These are phyloP conservation scores for Pestalotiopsis sp. DNA, from an alignment of 2,329 filamentous ascomycete genomes.

Conservation along the genomic window DNA sequence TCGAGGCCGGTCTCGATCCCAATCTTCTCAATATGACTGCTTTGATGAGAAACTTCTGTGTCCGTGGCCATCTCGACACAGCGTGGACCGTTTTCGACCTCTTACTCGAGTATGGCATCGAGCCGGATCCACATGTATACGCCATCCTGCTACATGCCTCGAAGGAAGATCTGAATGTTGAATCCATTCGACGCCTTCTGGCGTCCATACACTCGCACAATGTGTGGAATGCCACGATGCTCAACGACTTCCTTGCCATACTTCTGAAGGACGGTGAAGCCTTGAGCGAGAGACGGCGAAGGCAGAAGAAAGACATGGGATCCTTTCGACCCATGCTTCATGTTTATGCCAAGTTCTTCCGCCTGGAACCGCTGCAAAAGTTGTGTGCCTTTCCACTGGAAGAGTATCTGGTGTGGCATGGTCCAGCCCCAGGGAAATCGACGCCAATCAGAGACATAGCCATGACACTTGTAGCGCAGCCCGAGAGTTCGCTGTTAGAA, in stretches of 20 bases:
- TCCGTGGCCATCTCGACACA: conserved; percentile 60
- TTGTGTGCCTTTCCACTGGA: conserved; percentile 28
- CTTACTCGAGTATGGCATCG: conserved; percentile 58
- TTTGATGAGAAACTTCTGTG: conserved; percentile 70
- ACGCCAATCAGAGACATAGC: conserved; percentile 17
- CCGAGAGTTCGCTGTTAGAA: conserved; percentile 21
- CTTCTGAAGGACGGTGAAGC: conserved; percentile 46
- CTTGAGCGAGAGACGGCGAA: conserved; percentile 25
- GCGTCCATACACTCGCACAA: conserved; percentile 48
- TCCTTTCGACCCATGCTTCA: conserved; percentile 49
- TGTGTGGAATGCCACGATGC: conserved; percentile 47
- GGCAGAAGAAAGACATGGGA: conserved; percentile 34
- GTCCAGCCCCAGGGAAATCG: conserved; percentile 12
- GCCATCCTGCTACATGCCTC: conserved; percentile 71
- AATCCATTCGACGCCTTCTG: conserved; percentile 55
- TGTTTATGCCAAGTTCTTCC: conserved; percentile 49
- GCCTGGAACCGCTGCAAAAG: conserved; percentile 43
- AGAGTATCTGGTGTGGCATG: conserved; percentile 16
- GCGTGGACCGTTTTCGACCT: conserved; percentile 66
- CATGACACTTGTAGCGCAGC: conserved; percentile 18
- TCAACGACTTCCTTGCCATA: conserved; percentile 53
- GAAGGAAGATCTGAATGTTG: conserved; percentile 55
- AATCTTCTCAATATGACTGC: conserved; percentile 66
- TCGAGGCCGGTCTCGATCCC: conserved; percentile 61
- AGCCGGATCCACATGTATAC: conserved; percentile 67